These are phyloP conservation scores for Nidula microcarpa DNA, from an alignment of 768 basidiomycete genomes.

Conservation along the genomic window DNA sequence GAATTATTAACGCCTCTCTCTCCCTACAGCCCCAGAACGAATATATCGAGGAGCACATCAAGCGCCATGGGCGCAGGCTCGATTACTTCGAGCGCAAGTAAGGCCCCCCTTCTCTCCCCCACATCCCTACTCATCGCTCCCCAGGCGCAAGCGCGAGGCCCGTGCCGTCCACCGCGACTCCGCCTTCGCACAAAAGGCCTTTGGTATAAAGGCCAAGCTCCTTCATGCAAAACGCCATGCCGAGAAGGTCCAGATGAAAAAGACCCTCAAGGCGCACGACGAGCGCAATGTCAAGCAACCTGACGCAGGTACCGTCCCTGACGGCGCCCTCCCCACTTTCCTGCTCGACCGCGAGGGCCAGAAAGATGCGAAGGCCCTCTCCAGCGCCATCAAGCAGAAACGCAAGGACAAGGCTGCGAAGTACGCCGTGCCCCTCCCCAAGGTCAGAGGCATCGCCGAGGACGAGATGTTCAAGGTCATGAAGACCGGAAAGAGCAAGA, in stretches of 20 bases:
- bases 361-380: slow-evolving; percentile 95
- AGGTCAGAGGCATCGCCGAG: slow-evolving; percentile 96
- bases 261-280: slow-evolving; percentile 99
- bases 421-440: slow-evolving; percentile 94
- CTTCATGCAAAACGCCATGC: slow-evolving; percentile 95
- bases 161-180: slow-evolving; percentile 77
- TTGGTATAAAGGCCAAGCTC: slow-evolving; percentile 97
- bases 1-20: slow-evolving; percentile 9
- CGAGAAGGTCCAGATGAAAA: slow-evolving; percentile 98
- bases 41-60: slow-evolving; percentile 98
- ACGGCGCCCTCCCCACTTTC: slow-evolving; percentile 92
- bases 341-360: slow-evolving; percentile 97
- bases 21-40: slow-evolving; percentile 85
- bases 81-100: slow-evolving; percentile 96
- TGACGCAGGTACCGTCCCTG: slow-evolving; percentile 77
- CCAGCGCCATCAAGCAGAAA: slow-evolving; percentile 95
- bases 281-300: slow-evolving; percentile 97
- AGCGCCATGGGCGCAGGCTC: slow-evolving; percentile 91
- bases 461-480: slow-evolving; percentile 99
- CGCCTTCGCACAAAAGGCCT: slow-evolving; percentile 85
- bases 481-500: slow-evolving; percentile 95
- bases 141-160: slow-evolving; percentile 82
- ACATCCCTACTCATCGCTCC: slow-evolving; percentile 1
- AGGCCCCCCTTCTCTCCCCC: slow-evolving; percentile 17
- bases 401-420: slow-evolving; percentile 99